Evolutionary conservation across 2,329 filamentous ascomycete genomes (phyloP).

Genomic region (Fusarium caatingaense): DNA sequence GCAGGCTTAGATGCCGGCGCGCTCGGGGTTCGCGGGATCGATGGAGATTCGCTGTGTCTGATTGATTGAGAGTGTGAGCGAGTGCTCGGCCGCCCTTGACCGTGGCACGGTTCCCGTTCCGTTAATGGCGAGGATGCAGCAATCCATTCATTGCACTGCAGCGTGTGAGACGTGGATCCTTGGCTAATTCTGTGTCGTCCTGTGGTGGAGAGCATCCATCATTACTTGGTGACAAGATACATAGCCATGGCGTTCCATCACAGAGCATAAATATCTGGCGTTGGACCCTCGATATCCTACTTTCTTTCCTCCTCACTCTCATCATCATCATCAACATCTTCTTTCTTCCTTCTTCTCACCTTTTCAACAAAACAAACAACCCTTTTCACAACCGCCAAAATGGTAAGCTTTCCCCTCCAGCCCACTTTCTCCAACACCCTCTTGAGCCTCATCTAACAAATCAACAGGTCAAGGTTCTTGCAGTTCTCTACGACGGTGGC

Average conservation of each 20-base stretch:
- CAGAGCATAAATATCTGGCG: slow-evolving; percentile 46
- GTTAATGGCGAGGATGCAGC: slow-evolving; percentile 25
- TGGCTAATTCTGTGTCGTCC: slow-evolving; percentile 31
- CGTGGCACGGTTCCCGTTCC: slow-evolving; percentile 35
- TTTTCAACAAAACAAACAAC: slow-evolving; percentile 28
- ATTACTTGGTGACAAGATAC: slow-evolving; percentile 28
- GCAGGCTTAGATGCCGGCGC: slow-evolving; percentile 39
- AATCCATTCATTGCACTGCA: slow-evolving; percentile 19
- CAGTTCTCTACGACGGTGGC: slow-evolving; percentile 92
- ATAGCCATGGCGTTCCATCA: slow-evolving; percentile 23
- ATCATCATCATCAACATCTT: slow-evolving; percentile 34
- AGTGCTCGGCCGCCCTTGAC: slow-evolving; percentile 15
- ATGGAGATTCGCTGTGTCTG: slow-evolving; percentile 42
- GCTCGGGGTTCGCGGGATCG: slow-evolving; percentile 46
- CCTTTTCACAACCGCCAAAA: slow-evolving; percentile 43
- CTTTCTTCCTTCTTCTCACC: slow-evolving; percentile 34
- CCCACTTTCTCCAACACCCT: slow-evolving; percentile 4
- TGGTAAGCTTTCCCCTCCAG: slow-evolving; percentile 38
- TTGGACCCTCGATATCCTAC: slow-evolving; percentile 28
- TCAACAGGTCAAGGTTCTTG: slow-evolving; percentile 88
- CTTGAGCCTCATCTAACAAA: slow-evolving; percentile 37
- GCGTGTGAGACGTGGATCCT: slow-evolving; percentile 41
- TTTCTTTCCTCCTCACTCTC: slow-evolving; percentile 33
- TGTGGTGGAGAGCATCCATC: slow-evolving; percentile 22
- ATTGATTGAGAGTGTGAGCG: slow-evolving; percentile 5